Evolutionary conservation across 805 yeast genomes (phyloP), one percentile per base, ranked within the genome.

Genomic region (Aciculoconidium aculeatum): DNA sequence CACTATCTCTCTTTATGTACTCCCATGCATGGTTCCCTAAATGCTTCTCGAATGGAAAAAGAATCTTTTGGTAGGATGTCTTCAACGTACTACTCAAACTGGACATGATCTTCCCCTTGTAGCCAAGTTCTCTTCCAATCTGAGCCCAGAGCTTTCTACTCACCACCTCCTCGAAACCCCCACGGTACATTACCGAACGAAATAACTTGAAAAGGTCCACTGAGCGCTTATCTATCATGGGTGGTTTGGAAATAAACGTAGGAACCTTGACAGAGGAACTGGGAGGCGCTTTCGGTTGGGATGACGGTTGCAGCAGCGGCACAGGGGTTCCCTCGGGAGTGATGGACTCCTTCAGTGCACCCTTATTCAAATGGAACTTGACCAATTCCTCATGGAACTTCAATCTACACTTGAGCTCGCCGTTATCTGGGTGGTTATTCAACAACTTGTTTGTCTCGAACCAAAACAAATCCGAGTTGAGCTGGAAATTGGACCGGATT

Each of bases 71-170:
- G 44, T 78, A 79, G 1, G 81, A 72, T 1, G 73, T 53, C 44
- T 79, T 74, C 36, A 82, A 56, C 1, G 86, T 70, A 10, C 86
- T 71, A 9, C 85, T 76, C 25, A 81, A 51, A 8, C 86, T 77
- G 17, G 83, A 77, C 72, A 79, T 77, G 29, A 77, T 75, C 41
- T 75, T 70, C 2, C 85, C 86, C 17, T 75, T 69, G 48, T 77
- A 81, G 0, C 94, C 94, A 28, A 85, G 56, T 42, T 83, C 94
- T 31, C 87, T 64, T 9, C 90, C 90, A 7, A 85, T 70, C 45
- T 81, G 86, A 1, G 86, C 86, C 95, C 95, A 85, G 25, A 74
- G 61, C 44, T 81, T 80, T 32, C 69, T 70, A 32, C 67, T 53
- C 25, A 80, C 71, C n/a, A 84, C 87, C 7, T 55, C 63, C 7